Percentiles rank a stretch among this genome's conserved stretches.
These are phyloP conservation scores for Colletotrichum neosansevieriae DNA, from an alignment of 2,329 filamentous ascomycete genomes.

Conservation along the genomic window DNA sequence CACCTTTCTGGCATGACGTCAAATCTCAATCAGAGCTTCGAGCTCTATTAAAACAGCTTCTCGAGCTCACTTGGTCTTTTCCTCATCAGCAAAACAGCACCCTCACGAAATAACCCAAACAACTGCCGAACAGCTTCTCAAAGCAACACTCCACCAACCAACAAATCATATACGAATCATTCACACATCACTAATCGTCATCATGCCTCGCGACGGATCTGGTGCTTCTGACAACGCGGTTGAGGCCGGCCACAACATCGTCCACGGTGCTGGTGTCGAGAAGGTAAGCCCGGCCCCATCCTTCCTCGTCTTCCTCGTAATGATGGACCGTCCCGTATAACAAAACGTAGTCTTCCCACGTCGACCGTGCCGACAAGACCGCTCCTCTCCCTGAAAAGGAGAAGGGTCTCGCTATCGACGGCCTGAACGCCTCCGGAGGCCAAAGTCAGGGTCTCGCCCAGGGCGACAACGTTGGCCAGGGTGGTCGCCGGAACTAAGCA, in stretches of 20 bases:
- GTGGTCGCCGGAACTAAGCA: conserved; percentile 42
- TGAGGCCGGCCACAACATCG: conserved; percentile 55
- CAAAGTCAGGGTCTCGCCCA: conserved; percentile 56
- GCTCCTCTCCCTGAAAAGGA: conserved; percentile 61
- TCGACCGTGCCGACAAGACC: conserved; percentile 62
- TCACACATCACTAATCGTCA: conserved; percentile 41
- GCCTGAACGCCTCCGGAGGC: conserved; percentile 57
- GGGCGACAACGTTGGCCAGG: conserved; percentile 57
- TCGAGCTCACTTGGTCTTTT: not conserved
- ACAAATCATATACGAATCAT: not conserved
- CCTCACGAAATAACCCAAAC: not conserved
- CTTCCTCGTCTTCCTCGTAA: not conserved
- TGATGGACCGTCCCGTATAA: not conserved
- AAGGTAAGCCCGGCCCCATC: conserved; percentile 48
- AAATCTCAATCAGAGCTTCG: conserved; percentile 3
- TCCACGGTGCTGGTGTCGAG: conserved; percentile 57
- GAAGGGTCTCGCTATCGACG: conserved; percentile 56
- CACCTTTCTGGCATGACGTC: conserved; percentile 22
- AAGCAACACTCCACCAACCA: not conserved
- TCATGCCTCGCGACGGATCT: conserved; percentile 65
- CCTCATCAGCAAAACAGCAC: not conserved
- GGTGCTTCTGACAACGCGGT: conserved; percentile 61
- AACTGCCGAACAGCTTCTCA: not conserved
- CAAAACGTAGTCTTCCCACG: conserved; percentile 44
- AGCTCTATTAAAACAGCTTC: not conserved